Conservation (phyloP, 805 yeast species). For the Barnettozyma sucrosica region DNA sequence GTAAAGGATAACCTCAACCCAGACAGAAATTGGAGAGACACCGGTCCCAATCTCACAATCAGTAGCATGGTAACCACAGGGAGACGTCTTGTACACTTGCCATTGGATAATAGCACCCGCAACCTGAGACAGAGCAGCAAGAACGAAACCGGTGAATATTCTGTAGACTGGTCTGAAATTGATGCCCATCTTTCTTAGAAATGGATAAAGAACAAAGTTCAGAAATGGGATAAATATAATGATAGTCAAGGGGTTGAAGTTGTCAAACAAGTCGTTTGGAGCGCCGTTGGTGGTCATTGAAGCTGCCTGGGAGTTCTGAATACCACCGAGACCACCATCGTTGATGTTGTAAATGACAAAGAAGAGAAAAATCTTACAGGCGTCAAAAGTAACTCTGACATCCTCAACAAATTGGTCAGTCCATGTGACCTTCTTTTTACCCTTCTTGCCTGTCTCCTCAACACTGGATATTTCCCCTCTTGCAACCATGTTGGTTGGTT, state of each 20-base stretch:
- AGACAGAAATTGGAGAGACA: slow-evolving; percentile 46
- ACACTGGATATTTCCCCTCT: slow-evolving; percentile 24
- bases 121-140: slow-evolving; percentile 37
- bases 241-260: slow-evolving; percentile 66
- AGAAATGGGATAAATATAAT: slow-evolving; percentile 71
- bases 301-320: slow-evolving; percentile 47
- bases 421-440: slow-evolving; percentile 38
- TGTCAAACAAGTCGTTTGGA: slow-evolving; percentile 75
- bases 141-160: slow-evolving; percentile 62
- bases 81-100: slow-evolving; percentile 60
- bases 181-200: slow-evolving; percentile 39
- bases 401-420: slow-evolving; percentile 66
- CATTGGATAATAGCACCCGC: slow-evolving; percentile 60
- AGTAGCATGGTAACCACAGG: slow-evolving; percentile 60
- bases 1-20: slow-evolving; percentile 60
- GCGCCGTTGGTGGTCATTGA: slow-evolving; percentile 66
- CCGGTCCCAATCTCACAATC: slow-evolving; percentile 34
- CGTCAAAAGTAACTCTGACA: slow-evolving; percentile 54
- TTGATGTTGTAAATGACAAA: slow-evolving; percentile 71
- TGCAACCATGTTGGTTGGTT: slow-evolving; percentile 48
- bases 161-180: slow-evolving; percentile 66
- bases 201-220: slow-evolving; percentile 52
- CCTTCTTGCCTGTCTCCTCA: slow-evolving; percentile 17
- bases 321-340: slow-evolving; percentile 53
- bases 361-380: slow-evolving; percentile 66